phyloP scores from a whole-genome alignment of 805 yeast species.

The Yamadazyma kitorensis region DNA sequence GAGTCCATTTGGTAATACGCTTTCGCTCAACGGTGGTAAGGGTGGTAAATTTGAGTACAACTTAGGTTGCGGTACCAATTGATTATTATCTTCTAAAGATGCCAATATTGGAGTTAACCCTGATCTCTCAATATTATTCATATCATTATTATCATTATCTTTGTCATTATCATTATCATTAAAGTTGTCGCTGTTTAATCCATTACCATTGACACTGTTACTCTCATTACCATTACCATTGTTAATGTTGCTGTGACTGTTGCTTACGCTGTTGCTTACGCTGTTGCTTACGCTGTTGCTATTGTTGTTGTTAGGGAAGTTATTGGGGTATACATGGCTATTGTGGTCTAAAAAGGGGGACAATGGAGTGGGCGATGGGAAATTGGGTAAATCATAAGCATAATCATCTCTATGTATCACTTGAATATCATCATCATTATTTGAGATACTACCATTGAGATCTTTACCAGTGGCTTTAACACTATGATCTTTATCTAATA shows the following conservation, averaged over 20 bases:
- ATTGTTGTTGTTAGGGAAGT: no score
- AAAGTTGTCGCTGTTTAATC: not conserved
- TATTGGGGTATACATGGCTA: no score
- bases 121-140: conserved; percentile 1
- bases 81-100: conserved; percentile 9
- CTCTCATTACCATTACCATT: no score
- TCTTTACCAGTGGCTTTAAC: not conserved
- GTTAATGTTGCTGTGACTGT: no score
- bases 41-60: conserved; percentile 21
- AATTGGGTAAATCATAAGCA: conserved; percentile 9
- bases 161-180: not conserved
- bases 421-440: conserved; percentile 14
- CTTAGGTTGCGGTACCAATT: conserved; percentile 12
- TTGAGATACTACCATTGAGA: no score
- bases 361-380: conserved; percentile 6
- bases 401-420: conserved; percentile 13
- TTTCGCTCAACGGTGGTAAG: conserved; percentile 27
- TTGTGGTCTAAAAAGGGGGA: no score
- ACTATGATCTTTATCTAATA: conserved; percentile 2
- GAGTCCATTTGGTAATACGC: conserved; percentile 24
- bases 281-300: no score
- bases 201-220: not conserved
- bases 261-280: no score
- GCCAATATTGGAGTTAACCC: conserved; percentile 12
- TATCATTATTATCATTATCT: not conserved